Conservation (phyloP, 2,329 filamentous ascomycete species). For the Akanthomyces uredinophilus region DNA sequence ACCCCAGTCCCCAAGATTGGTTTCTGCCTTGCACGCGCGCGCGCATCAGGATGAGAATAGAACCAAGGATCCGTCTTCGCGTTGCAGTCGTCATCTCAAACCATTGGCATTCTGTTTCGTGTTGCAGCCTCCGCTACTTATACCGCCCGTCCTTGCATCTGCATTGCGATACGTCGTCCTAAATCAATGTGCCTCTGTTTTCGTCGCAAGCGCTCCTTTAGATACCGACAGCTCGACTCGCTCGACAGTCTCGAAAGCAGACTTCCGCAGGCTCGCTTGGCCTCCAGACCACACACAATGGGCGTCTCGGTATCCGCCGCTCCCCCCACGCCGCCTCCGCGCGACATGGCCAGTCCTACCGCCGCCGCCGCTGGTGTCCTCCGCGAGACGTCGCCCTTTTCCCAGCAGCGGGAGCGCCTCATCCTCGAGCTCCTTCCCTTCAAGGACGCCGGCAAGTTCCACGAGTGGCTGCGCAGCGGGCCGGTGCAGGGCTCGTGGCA, state of each 20-base stretch:
- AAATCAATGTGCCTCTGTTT: slow-evolving; percentile 9
- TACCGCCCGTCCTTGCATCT: background rate
- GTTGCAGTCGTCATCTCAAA: background rate
- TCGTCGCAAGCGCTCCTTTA: background rate
- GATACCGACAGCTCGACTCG: background rate
- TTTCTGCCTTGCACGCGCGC: slow-evolving; percentile 1
- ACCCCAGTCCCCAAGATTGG: background rate
- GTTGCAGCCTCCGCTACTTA: too few relatives aligned
- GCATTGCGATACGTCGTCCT: background rate
- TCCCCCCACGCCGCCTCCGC: background rate
- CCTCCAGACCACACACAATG: background rate
- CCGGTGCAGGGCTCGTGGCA: slow-evolving; percentile 32
- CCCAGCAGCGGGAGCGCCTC: slow-evolving; percentile 33
- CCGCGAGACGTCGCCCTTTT: slow-evolving; percentile 15
- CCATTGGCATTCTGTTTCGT: too few relatives aligned
- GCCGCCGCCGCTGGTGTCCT: background rate
- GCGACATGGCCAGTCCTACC: too few relatives aligned
- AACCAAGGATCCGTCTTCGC: background rate
- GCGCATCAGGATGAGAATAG: background rate
- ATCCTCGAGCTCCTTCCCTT: slow-evolving; percentile 36
- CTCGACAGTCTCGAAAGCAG: background rate
- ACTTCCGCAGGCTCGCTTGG: background rate
- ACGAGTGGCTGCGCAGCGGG: slow-evolving; percentile 30
- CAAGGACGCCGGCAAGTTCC: slow-evolving; percentile 29
- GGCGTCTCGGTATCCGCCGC: background rate